Base-by-base conservation (phyloP, 2,329 filamentous ascomycete genomes). In the Mycosphaerella sp. region DNA sequence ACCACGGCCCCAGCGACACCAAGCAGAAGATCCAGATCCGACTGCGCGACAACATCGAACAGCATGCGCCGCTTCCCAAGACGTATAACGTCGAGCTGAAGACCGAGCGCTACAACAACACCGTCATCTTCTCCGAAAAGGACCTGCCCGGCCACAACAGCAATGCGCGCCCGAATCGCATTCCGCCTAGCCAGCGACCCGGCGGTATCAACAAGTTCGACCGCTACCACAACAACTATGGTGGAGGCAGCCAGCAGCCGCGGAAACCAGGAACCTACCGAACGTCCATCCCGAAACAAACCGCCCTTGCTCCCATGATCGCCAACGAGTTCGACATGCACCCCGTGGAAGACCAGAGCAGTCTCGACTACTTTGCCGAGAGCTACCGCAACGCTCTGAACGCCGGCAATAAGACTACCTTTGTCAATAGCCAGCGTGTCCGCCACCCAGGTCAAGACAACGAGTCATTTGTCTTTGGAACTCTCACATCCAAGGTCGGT, bases 61-160 rank as follows among this genome's bases (percentile, higher is more conserved):
- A 83, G 59, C 89, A 95, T 68, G 80, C 85, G 62, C 74, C 79
- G 4, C 78, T 96, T n/a, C 90, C 91, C 9, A 89, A 89, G 66
- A 89, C 95, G 66, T 98, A 96, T 72, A 81, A 89, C 61, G 75
- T 97, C 54, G 84, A 89, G 45, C 78, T 89, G 45, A 84, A 80
- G 23, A 80, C 82, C 40, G 69, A 76, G 41, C 73, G 80, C n/a
- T 82, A 92, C 34, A 82, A 82, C 65, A 96, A 95, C 71, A 93
- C 90, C 17, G 95, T 87, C 68, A 77, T 97, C 53, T 98, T 98
- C 68, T 90, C 87, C 40, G 93, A 98, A 72, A 90, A 95, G 69
- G 89, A 97, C 66, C 79, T 95, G 21, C 87, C 90, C 0, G 88
- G 88, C 38, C 63, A 65, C 54, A 53, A 52, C 46, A 52, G 54